phyloP scores from a whole-genome alignment of 441 rosid genomes.

The Theobroma grandiflorum region DNA sequence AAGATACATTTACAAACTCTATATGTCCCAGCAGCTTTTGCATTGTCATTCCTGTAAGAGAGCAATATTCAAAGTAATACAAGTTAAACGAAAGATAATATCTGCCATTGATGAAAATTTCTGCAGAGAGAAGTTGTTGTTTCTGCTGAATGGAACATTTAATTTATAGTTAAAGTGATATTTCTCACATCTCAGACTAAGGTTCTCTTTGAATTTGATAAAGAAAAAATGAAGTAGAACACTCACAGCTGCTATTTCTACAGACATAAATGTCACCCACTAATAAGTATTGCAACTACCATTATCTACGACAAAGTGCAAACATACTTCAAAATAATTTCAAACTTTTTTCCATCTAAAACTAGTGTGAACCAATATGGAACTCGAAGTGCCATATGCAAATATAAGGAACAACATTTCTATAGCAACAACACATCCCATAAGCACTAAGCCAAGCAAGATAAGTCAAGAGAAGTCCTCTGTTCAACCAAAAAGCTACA shows the following conservation, averaged over 20 bases:
- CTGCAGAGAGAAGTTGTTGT: neutral
- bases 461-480: neutral
- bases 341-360: constrained; percentile 5
- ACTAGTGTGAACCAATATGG: neutral
- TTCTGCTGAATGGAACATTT: constrained; percentile 14
- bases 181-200: constrained; percentile 2
- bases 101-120: neutral
- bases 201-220: constrained; percentile 3
- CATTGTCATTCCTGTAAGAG: constrained; percentile 63
- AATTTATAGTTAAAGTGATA: neutral
- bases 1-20: constrained; percentile 72
- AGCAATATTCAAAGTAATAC: constrained; percentile 23
- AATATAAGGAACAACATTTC: neutral
- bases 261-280: neutral
- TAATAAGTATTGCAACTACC: neutral
- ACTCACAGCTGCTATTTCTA: neutral
- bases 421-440: neutral
- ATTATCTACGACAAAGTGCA: neutral
- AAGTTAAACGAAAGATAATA: constrained; percentile 19
- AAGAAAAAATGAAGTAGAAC: neutral
- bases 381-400: neutral
- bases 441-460: neutral
- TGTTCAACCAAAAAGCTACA: constrained; percentile 9
- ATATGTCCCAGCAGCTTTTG: constrained; percentile 70
- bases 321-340: constrained; percentile 1